phyloP scores from a whole-genome alignment of 805 yeast species.

The Ogataea chonburiensis region DNA sequence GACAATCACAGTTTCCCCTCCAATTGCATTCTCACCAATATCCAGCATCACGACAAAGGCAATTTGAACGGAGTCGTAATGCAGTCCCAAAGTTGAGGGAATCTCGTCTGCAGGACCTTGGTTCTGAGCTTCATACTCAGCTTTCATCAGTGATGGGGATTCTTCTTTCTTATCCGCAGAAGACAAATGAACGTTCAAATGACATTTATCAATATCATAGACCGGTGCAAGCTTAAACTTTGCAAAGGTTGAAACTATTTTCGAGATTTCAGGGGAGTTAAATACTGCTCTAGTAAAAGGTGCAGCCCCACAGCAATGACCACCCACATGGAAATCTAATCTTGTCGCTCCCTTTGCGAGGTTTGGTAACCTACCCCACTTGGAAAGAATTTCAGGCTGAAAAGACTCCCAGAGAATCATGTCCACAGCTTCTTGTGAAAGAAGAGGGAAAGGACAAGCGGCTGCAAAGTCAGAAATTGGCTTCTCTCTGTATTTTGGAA shows the following conservation, averaged over 20 bases:
- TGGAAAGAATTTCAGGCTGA: conserved; percentile 40
- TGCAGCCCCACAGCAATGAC: conserved; percentile 38
- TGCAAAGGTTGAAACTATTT: conserved; percentile 49
- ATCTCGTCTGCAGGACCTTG: conserved; percentile 35
- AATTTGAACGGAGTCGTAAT: conserved; percentile 45
- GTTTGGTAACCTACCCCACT: conserved; percentile 42
- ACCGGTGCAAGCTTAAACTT: conserved; percentile 42
- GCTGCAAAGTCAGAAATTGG: conserved; percentile 41
- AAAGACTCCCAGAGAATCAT: conserved; percentile 54
- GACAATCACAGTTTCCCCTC: conserved; percentile 48
- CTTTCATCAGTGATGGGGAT: too few species aligned
- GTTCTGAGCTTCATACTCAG: conserved; percentile 17
- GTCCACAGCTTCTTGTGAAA: conserved; percentile 55
- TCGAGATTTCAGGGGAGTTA: conserved; percentile 55
- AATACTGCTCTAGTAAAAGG: conserved; percentile 52
- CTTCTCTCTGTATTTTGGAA: conserved; percentile 31
- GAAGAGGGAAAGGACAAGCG: conserved; percentile 55
- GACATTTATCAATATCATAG: conserved; percentile 14
- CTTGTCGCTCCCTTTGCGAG: conserved; percentile 32
- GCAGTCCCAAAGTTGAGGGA: conserved; percentile 49
- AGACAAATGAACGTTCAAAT: too few species aligned
- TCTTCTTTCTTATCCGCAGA: too few species aligned
- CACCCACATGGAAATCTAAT: conserved; percentile 47
- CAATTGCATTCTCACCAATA: conserved; percentile 45
- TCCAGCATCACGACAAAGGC: conserved; percentile 50